Conservation (phyloP, 2,329 filamentous ascomycete genomes). For the Helotiales sp. region DNA sequence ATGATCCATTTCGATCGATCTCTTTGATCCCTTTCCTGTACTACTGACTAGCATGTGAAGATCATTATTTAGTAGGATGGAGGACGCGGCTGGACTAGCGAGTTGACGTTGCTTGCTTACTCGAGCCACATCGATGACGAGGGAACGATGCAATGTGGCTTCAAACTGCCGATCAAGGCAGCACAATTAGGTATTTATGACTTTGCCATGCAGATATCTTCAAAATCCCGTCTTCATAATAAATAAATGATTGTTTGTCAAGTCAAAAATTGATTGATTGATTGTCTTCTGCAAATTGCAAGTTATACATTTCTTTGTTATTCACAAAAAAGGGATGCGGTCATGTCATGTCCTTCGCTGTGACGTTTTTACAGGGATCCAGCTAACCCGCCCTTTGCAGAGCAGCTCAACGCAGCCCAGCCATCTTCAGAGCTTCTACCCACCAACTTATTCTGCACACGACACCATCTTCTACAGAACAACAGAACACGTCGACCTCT, state of each 20-base stretch:
- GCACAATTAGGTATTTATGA: conserved; percentile 8
- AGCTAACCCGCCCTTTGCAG: conserved; percentile 14
- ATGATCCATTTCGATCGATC: background rate
- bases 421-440: conserved; percentile 25
- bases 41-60: conserved; percentile 26
- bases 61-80: conserved; percentile 7
- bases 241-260: background rate
- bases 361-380: conserved; percentile 16
- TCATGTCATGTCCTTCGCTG: background rate
- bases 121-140: conserved; percentile 30
- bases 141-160: conserved; percentile 31
- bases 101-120: background rate
- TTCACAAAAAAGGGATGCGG: background rate
- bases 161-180: conserved; percentile 27
- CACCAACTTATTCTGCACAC: conserved; percentile 29
- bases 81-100: background rate
- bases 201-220: background rate
- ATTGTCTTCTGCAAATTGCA: background rate
- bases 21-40: conserved; percentile 10
- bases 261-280: background rate
- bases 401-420: conserved; percentile 4
- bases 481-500: conserved; percentile 12
- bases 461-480: conserved; percentile 8
- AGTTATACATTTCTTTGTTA: background rate
- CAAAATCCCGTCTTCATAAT: background rate